Evolutionary conservation across 352 stramenopile species (phyloP), one percentile per base, ranked within the genome.

Genomic region (Pythium folliculosum): DNA sequence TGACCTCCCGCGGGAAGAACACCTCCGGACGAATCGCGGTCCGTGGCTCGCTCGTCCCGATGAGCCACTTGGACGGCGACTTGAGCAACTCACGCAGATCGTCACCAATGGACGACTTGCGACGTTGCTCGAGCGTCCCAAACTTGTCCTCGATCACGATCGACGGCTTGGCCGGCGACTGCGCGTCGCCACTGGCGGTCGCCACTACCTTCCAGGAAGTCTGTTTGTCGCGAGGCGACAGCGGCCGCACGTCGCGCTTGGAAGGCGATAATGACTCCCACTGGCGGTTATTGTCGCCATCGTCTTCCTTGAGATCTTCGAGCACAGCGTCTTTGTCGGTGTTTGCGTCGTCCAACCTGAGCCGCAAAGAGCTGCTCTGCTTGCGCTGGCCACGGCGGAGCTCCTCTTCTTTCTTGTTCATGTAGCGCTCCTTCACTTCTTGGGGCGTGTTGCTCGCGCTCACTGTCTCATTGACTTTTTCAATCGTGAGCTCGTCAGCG

Each of bases 51-150:
- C 67, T 58, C 13, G 61, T 44, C 6, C 57, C 53, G 35, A 80
- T 77, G 19, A 92, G 66, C 84, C 82, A 92, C 64, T 91, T 87
- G 40, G 82, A 79, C 7, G 84, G 81, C 2, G 81, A 86, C 30
- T 71, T 67, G 21, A 91, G 49, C 35, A 92, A 25, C 63, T 89
- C 77, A 45, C 84, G 86, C n/a, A 92, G 54, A 2, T 91, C 82
- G 3, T 92, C 81, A 32, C 80, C 80, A 21, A 91, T 63, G 2
- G 80, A 87, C 6, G 77, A 77, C 62, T 87, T 90, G 56, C 79
- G 79, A 0, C 77, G 62, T 16, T 67, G 30, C 58, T 66, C 67
- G 7, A 16, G 37, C 4, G 40, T 30, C 10, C 12, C 32, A 1
- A 25, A 22, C 57, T 87, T 88, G 10, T 53, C 69, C 50, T 81